phyloP scores from a whole-genome alignment of 2,329 filamentous ascomycete genomes.

The Epichloe elymi region DNA sequence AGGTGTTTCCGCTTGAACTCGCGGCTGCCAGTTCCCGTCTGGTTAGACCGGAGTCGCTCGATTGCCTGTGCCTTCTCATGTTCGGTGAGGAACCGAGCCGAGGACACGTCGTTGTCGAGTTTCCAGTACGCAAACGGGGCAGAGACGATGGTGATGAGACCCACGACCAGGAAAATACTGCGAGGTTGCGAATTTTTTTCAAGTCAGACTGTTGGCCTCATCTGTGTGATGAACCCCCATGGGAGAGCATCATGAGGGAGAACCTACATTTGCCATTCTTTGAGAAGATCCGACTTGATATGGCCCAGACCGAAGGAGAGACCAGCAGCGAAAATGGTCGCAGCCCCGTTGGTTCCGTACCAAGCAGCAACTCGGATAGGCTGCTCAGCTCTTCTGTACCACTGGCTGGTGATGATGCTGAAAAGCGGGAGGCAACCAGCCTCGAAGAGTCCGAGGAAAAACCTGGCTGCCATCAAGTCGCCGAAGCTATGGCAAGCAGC shows the following conservation, averaged over 20 bases:
- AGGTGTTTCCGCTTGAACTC: slow-evolving; percentile 57
- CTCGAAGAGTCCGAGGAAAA: slow-evolving; percentile 36
- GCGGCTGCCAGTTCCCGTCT: slow-evolving; percentile 61
- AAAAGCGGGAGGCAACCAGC: slow-evolving; percentile 38
- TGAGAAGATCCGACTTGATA: slow-evolving; percentile 22
- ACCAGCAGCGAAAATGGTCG: slow-evolving; percentile 42
- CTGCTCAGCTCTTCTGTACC: slow-evolving; percentile 41
- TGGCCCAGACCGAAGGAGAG: slow-evolving; percentile 45
- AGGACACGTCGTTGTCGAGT: slow-evolving; percentile 45
- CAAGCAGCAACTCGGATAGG: slow-evolving; percentile 50
- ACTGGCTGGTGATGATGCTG: slow-evolving; percentile 33
- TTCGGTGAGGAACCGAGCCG: slow-evolving; percentile 45
- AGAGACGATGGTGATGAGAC: slow-evolving; percentile 44
- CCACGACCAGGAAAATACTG: slow-evolving; percentile 44
- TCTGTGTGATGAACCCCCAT: not conserved
- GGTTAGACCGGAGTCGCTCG: slow-evolving; percentile 59
- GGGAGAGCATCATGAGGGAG: not conserved
- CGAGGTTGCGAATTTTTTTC: slow-evolving; percentile 4
- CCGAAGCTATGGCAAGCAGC: slow-evolving; percentile 34
- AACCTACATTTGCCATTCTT: slow-evolving; percentile 13
- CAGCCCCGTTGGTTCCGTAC: slow-evolving; percentile 49
- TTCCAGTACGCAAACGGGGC: slow-evolving; percentile 45
- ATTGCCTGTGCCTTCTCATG: slow-evolving; percentile 55
- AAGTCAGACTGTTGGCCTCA: not conserved
- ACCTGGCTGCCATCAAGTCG: slow-evolving; percentile 33